Base-by-base conservation (phyloP, 352 stramenopile species). In the Phytopythium boreale region DNA sequence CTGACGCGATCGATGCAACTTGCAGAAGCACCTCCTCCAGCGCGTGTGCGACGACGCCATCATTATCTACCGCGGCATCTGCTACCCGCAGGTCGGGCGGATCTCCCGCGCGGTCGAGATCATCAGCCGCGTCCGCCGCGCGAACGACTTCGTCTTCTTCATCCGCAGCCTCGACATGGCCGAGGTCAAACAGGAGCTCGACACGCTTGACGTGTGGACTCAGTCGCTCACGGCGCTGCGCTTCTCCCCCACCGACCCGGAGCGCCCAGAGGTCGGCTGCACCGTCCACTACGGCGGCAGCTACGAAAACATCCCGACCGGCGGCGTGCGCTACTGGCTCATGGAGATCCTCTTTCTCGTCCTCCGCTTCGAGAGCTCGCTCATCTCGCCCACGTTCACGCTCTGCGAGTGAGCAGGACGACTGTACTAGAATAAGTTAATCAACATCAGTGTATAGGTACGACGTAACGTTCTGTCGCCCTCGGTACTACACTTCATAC, bases 281-380 rank as follows among this genome's bases (percentile, higher is more conserved):
- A 69, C 68, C 17, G 63, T 85, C 51, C 69, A 79, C 58, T 83
- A 75, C 44, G 77, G 72, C 26, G 77, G 77, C 31, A 70, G 75
- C 62, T 83, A 81, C 56, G 57, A 66, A 2, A 81, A 80, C 31
- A 72, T 82, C 44, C 70, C 74, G 22, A 70, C 65, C 24, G 68
- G 67, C 12, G 72, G 72, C 46, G 68, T 79, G 43, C 70, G 72
- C 59, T 79, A 85, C 61, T 85, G 77, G 77, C 72, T 85, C 68
- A 85, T 85, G 77, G 77, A 85, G 56, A 68, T 81, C 57, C 56
- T 83, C 31, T 85, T 83, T 64, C 57, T 85, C 34, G 74, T 81
- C 53, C 70, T 85, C n/a, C 77, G 77, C 36, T 85, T 80, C 66
- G 77, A 85, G 63, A 79, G 70, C 44, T 64, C 70, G 14, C 69